Conservation (phyloP, 176 grass and related monocot species). For the Miscanthus lutarioriparius region DNA sequence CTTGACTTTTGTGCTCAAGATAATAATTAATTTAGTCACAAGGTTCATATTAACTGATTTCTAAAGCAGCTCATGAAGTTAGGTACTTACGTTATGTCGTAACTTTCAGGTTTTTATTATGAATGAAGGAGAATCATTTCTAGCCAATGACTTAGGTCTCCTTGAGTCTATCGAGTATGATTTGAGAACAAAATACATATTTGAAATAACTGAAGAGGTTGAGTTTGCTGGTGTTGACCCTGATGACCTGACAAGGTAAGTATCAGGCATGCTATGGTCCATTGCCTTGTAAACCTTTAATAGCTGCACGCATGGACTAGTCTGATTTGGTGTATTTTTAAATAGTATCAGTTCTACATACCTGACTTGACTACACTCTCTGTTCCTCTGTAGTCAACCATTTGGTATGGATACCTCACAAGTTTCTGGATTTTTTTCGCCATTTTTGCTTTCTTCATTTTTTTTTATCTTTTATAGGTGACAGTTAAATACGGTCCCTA, state of each 20-base stretch:
- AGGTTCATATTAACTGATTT: slow-evolving; percentile 32
- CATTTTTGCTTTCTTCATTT: neutral
- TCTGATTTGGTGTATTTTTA: slow-evolving; percentile 23
- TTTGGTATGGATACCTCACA: slow-evolving; percentile 7
- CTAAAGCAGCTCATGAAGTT: slow-evolving; percentile 24
- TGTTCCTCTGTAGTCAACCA: slow-evolving; percentile 27
- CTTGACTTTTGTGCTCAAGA: neutral
- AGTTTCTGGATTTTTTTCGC: neutral
- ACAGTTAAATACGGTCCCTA: neutral
- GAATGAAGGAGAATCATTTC: slow-evolving; percentile 67
- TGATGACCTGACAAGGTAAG: slow-evolving; percentile 89
- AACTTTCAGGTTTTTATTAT: slow-evolving; percentile 77
- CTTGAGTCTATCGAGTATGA: slow-evolving; percentile 90
- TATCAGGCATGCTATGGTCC: slow-evolving; percentile 14
- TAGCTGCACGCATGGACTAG: slow-evolving; percentile 32
- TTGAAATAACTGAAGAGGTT: slow-evolving; percentile 87
- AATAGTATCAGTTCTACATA: slow-evolving; percentile 23
- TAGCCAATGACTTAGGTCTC: slow-evolving; percentile 82
- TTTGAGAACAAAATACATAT: slow-evolving; percentile 75
- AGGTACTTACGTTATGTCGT: slow-evolving; percentile 25
- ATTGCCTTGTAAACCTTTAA: neutral
- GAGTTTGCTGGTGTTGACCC: slow-evolving; percentile 76
- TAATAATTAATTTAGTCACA: slow-evolving; percentile 22
- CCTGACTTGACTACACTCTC: slow-evolving; percentile 3
- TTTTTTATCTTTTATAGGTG: slow-evolving; percentile 2